Conservation (phyloP, 1,139 yeast genomes). For the Saccharomycopsis crataegensis region DNA sequence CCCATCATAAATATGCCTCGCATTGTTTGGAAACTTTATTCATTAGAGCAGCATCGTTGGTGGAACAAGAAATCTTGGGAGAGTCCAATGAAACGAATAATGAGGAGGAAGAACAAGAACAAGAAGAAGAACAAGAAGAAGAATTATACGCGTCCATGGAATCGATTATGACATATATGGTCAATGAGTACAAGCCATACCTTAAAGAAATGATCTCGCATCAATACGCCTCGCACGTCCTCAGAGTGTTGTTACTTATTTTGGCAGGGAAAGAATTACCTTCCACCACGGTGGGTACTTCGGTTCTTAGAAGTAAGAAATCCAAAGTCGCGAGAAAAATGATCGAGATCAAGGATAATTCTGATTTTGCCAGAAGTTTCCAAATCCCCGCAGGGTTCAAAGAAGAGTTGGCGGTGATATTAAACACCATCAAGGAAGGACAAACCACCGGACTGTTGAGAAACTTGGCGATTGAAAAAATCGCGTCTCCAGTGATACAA, state of each 20-base stretch:
- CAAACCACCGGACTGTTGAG: conserved; percentile 44
- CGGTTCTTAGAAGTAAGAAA: conserved; percentile 75
- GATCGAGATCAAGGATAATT: conserved; percentile 79
- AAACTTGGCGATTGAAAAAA: conserved; percentile 66
- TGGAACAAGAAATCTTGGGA: conserved; percentile 59
- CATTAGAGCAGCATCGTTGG: conserved; percentile 65
- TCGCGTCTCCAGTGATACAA: conserved; percentile 87
- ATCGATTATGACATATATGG: conserved; percentile 51
- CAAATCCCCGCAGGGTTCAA: conserved; percentile 72
- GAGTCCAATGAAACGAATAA: conserved; percentile 31
- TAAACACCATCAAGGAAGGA: conserved; percentile 33
- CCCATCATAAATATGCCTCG: conserved; percentile 86
- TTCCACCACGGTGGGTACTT: conserved; percentile 64
- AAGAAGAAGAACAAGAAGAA: conserved; percentile 23
- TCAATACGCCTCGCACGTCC: conserved; percentile 82
- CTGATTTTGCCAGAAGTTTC: conserved; percentile 52
- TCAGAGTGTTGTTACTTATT: conserved; percentile 64
- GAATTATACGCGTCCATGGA: conserved; percentile 50
- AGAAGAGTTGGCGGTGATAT: conserved; percentile 43
- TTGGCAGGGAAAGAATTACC: conserved; percentile 76
- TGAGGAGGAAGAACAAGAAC: conserved; percentile 29
- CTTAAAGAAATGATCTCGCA: conserved; percentile 56
- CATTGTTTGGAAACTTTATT: conserved; percentile 87
- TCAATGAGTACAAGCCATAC: conserved; percentile 60
- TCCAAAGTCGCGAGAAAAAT: conserved; percentile 87